These are phyloP conservation scores for Penicillium bovifimosum DNA, from an alignment of 495 filamentous ascomycete species.

Conservation along the genomic window DNA sequence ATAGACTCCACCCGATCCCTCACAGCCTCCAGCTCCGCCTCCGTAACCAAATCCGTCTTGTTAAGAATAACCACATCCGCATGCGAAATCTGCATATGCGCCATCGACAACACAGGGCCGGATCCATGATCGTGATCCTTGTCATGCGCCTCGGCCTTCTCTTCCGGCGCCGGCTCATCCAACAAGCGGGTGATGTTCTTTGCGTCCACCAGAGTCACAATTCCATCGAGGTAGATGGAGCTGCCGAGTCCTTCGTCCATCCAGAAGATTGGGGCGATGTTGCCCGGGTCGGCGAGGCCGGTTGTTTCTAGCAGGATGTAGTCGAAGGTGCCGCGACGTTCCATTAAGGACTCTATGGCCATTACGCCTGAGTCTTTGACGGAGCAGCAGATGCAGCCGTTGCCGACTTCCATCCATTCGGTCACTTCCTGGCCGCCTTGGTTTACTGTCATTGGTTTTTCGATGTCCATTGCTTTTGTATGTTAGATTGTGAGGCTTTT, in stretches of 20 bases:
- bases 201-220: slow-evolving; percentile 93
- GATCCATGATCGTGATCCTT: slow-evolving; percentile 45
- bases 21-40: slow-evolving; percentile 59
- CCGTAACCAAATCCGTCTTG: slow-evolving; percentile 82
- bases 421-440: slow-evolving; percentile 79
- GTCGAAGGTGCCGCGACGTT: slow-evolving; percentile 87
- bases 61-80: slow-evolving; percentile 96
- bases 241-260: slow-evolving; percentile 91
- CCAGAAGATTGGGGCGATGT: slow-evolving; percentile 95
- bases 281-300: slow-evolving; percentile 90
- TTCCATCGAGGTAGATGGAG: slow-evolving; percentile 92
- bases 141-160: slow-evolving; percentile 38
- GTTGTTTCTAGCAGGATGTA: slow-evolving; percentile 98
- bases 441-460: slow-evolving; percentile 85
- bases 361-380: slow-evolving; percentile 92
- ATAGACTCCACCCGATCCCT: slow-evolving; percentile 68
- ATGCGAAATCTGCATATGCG: slow-evolving; percentile 93
- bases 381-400: slow-evolving; percentile 97
- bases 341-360: slow-evolving; percentile 95
- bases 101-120: slow-evolving; percentile 73
- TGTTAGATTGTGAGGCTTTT: background rate
- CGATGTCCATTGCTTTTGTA: slow-evolving; percentile 74
- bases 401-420: slow-evolving; percentile 93
- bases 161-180: slow-evolving; percentile 63
- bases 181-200: slow-evolving; percentile 80